Conservation (phyloP, 805 yeast species). For the Schwanniomyces polymorphus region DNA sequence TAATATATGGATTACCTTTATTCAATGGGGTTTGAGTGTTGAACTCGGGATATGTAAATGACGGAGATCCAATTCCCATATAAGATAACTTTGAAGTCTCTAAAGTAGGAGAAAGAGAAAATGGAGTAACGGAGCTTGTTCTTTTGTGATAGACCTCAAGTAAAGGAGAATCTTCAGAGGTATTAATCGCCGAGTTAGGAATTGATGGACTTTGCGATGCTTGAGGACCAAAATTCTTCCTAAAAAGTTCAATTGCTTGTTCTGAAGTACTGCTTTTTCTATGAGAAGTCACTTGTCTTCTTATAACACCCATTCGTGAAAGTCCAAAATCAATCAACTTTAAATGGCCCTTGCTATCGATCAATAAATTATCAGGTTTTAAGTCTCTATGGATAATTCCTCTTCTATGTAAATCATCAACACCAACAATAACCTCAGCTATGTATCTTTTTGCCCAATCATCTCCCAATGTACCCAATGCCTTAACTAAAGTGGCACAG, state of each 20-base stretch:
- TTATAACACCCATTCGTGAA: constrained; percentile 82
- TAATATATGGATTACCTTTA: constrained; percentile 5
- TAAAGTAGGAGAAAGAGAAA: constrained; percentile 40
- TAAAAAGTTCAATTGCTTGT: constrained; percentile 40
- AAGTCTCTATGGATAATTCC: constrained; percentile 94
- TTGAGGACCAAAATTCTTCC: constrained; percentile 22
- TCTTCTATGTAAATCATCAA: constrained; percentile 80
- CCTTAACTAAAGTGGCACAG: constrained; percentile 79
- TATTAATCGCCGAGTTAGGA: constrained; percentile 11
- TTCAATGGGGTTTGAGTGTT: constrained; percentile 2
- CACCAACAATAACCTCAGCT: constrained; percentile 89
- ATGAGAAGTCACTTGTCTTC: constrained; percentile 61
- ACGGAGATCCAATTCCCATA: constrained; percentile 11
- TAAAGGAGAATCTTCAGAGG: constrained; percentile 22
- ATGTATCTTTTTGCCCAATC: constrained; percentile 84
- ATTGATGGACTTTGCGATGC: constrained; percentile 25
- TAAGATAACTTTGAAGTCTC: constrained; percentile 23
- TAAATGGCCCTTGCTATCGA: constrained; percentile 84
- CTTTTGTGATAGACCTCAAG: constrained; percentile 29
- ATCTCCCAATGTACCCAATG: constrained; percentile 80
- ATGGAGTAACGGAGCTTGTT: constrained; percentile 44
- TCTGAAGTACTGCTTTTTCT: constrained; percentile 44
- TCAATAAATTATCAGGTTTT: constrained; percentile 90
- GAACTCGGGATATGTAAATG: constrained; percentile 11
- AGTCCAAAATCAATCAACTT: constrained; percentile 95